Base-by-base conservation (phyloP, 108 stramenopile genomes). In the Fistulifera pelliculosa region DNA sequence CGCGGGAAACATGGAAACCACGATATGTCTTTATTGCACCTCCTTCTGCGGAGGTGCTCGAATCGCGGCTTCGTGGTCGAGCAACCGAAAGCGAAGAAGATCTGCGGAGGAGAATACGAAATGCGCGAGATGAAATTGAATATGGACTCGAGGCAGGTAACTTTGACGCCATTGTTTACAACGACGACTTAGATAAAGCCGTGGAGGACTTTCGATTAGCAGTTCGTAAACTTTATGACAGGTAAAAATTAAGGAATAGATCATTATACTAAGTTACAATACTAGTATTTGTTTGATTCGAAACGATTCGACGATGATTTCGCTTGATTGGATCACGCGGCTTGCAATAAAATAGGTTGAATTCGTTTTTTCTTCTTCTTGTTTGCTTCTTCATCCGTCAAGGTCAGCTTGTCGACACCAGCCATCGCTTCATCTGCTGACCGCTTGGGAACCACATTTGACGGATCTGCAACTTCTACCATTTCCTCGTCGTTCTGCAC, bases 1-100 rank as follows among this genome's bases (percentile, higher is more conserved):
- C 53, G 15, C 44, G 44, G 6, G 21, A 45, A 11, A 8, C 44
- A 19, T 60, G 74, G 40, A 41, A 66, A 49, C 79, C 90, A 10
- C 68, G 81, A 24, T 97, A 75, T 64, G 54, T 97, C 12, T 99
- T 96, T 59, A 90, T 99, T 61, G 78, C 90, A n/a, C 94, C 98
- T 3, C 95, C 95, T 0, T 88, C 89, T 7, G 47, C 97, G 56
- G 90, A 88, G 35, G 41, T 52, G 11, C 62, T 99, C 43, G 69
- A 88, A 48, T 56, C 76, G 21, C 66, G 98, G 13, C 70, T 99
- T 0, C 22, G 70, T 27, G 74, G 51, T 41, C 70, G 96, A 27
- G 93, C 83, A 22, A 97, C 94, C 14, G 98, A 99, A 62, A 80
- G 75, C 0, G 68, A 74, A 28, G 95, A 95, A 48, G 60, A 69